These are phyloP conservation scores for Tetrapisispora pingtungensis DNA, from an alignment of 805 yeast genomes.

Conservation along the genomic window DNA sequence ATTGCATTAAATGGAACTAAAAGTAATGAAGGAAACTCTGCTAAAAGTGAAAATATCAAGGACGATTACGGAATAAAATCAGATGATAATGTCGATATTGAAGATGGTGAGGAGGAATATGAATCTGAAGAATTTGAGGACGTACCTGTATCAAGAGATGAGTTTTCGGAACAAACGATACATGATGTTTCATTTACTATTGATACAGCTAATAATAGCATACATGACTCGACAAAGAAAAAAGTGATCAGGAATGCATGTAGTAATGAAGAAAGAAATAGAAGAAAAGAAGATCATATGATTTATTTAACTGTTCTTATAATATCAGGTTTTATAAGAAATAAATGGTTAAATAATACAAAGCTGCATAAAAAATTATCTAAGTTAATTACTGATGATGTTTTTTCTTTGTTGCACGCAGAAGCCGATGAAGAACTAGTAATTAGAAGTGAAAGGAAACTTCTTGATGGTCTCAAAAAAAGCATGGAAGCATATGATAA, in stretches of 20 bases:
- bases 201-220: constrained; percentile 8
- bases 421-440: constrained; percentile 30
- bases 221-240: constrained; percentile 12
- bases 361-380: constrained; percentile 34
- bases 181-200: constrained; percentile 23
- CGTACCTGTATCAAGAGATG: constrained; percentile 6
- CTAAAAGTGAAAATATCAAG: no score
- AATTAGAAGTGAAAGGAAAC: constrained; percentile 44
- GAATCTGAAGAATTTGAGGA: constrained; percentile 23
- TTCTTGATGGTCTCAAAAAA: constrained; percentile 68
- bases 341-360: constrained; percentile 59
- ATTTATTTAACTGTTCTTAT: constrained; percentile 48
- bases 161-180: constrained; percentile 10
- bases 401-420: constrained; percentile 41
- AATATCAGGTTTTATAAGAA: constrained; percentile 58
- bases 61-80: neutral
- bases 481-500: constrained; percentile 53
- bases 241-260: constrained; percentile 29
- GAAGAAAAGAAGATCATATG: constrained; percentile 49
- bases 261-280: constrained; percentile 44
- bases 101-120: constrained; percentile 16
- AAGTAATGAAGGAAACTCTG: no score
- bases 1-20: no score
- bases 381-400: constrained; percentile 37
- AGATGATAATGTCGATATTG: constrained; percentile 7